Evolutionary conservation across 345 rosid genomes (phyloP), one percentile per base, ranked within the genome.

Genomic region (Physaria fendleri): DNA sequence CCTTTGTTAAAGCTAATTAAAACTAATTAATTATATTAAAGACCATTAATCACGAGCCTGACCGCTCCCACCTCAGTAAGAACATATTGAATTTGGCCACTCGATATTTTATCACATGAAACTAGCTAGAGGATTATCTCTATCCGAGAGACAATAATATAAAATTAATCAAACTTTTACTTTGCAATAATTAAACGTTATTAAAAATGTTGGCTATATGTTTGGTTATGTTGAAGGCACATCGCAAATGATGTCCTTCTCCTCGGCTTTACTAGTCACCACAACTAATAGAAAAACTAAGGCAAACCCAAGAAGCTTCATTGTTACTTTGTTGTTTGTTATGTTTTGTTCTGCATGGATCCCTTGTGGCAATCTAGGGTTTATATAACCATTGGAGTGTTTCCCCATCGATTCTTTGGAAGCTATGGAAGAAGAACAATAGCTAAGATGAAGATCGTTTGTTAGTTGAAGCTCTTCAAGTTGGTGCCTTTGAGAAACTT

Each of bases 401-500:
- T n/a, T n/a, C n/a, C n/a, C n/a, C n/a, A n/a, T 82, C 96, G 1
- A 66, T 74, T 45, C 56, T 91, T 14, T 87, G 86, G 90, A 85
- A 81, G 76, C 72, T 81, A 4, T 72, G 88, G 75, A 79, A 71
- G n/a, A n/a, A n/a, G 62, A 57, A 74, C 12, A 68, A 69, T n/a
- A 53, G 32, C 18, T 77, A 68, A 15, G 65, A 65, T 22, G 69
- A 62, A 11, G 70, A 71, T 30, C 43, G 60, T 18, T 77, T 81
- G 50, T 30, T 82, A n/a, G 62, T 43, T 6, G 95, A 91, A 54
- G 85, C 86, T 5, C 82, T 91, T 61, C 86, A 78, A 64, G 78
- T 72, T 28, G 94, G 96, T 10, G 98, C 92, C 4, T 91, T 91
- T 54, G 95, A 91, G 69, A 91, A 91, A 75, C 79, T 88, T 6